These are phyloP conservation scores for Pseudogymnoascus sp. DNA, from an alignment of 2,329 filamentous ascomycete genomes.

Conservation along the genomic window DNA sequence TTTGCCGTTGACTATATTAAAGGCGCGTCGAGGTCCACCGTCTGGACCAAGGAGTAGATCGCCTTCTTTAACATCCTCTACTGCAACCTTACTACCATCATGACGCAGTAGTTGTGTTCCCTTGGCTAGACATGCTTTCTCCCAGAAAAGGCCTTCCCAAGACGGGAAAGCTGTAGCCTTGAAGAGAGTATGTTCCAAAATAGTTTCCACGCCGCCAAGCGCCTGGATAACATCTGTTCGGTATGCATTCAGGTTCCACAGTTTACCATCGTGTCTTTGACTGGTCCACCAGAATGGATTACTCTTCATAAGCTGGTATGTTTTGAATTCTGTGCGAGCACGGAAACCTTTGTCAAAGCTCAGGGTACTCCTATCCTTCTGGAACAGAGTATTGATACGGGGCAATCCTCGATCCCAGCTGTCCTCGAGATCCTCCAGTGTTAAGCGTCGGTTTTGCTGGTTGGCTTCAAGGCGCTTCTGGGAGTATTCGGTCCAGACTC, in stretches of 20 bases:
- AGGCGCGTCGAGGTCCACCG: too few relatives aligned
- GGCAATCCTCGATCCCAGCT: constrained; percentile 97
- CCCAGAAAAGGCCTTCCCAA: constrained; percentile 96
- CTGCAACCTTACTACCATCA: too few relatives aligned
- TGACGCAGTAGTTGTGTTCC: too few relatives aligned
- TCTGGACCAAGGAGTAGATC: too few relatives aligned
- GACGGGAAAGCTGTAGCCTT: constrained; percentile 94
- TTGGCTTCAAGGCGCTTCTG: constrained; percentile 96
- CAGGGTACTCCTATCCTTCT: constrained; percentile 93
- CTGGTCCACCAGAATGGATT: constrained; percentile 99
- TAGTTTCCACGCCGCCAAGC: constrained; percentile 86
- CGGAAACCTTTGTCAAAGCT: constrained; percentile 99
- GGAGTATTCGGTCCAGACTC: constrained; percentile 98
- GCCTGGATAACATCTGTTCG: constrained; percentile 96
- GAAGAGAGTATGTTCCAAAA: constrained; percentile 93
- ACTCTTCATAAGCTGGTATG: constrained; percentile 97
- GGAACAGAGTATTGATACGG: constrained; percentile 97
- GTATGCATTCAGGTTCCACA: constrained; percentile 96
- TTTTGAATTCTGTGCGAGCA: constrained; percentile 91
- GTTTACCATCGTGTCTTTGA: constrained; percentile 90
- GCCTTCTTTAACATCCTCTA: too few relatives aligned
- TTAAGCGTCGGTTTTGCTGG: constrained; percentile 91
- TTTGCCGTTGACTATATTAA: too few relatives aligned
- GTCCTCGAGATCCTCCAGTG: constrained; percentile 92
- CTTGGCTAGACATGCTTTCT: too few relatives aligned